Base-by-base conservation (phyloP, 78 protist species). In the Dictyostelium firmibasis region DNA sequence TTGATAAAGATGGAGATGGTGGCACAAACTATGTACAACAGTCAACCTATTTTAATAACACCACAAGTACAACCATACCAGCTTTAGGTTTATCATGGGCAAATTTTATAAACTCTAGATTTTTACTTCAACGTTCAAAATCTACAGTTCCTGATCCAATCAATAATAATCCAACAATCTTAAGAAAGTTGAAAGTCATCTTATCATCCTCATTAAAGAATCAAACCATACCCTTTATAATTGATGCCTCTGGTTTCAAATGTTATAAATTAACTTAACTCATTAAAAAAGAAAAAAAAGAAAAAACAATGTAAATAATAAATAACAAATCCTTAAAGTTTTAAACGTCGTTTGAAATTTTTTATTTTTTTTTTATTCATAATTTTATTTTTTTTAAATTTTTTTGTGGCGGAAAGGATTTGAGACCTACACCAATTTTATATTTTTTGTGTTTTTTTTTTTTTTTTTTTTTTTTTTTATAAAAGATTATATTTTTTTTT, bases 21-120 rank as follows among this genome's bases (percentile, higher is more conserved):
- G 10, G 72, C 9, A 62, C 25, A 62, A n/a, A 62, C 72, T 8
- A 9, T n/a, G 76, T 27, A 13, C 57, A 31, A 76, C 27, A 31
- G 18, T 27, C 64, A 44, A 53, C 47, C 9, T 47, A 10, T 47
- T 18, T 20, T 14, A 47, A 47, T 27, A 35, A 25, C 5, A 11
- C 23, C 10, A 74, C 50, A 7, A 76, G 29, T 35, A 50, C 94
- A 29, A 79, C 53, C 16, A 81, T 88, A 9, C 94, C 94, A 41
- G 84, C 94, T 14, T 60, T 88, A n/a, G 94, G 94, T 81, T 83
- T 79, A 62, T 88, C 94, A 27, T 88, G 94, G 94, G 25, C 94
- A 4, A 57, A 81, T 67, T 88, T 88, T 81, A 83, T 88, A 38
- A 88, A 88, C 25, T 79, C 94, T 31, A 57, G 94, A 70, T 25